Evolutionary conservation across 169 alveolate genomes (phyloP).

Genomic region (Eimeria tenella): DNA sequence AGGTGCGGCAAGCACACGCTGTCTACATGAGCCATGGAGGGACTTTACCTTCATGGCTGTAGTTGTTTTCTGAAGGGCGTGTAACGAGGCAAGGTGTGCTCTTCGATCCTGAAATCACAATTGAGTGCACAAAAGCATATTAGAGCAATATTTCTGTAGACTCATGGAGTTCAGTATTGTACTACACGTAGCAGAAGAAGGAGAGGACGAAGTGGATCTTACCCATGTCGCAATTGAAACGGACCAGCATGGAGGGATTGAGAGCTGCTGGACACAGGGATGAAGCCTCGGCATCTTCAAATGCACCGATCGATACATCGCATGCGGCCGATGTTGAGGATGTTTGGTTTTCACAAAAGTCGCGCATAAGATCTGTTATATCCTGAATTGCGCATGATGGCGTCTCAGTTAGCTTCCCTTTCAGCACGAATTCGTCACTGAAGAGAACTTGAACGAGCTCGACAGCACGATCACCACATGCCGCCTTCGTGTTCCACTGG

Average conservation of each 20-base stretch:
- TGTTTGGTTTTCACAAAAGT: background rate
- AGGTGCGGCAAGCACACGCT: background rate
- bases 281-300: background rate
- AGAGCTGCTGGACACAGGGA: slow-evolving; percentile 47
- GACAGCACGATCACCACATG: slow-evolving; percentile 33
- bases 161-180: background rate
- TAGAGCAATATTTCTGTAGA: too few relatives aligned
- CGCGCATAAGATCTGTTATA: background rate
- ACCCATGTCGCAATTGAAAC: slow-evolving; percentile 41
- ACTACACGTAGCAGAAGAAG: background rate
- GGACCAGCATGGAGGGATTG: slow-evolving; percentile 54
- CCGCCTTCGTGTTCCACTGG: slow-evolving; percentile 50
- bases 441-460: slow-evolving; percentile 61
- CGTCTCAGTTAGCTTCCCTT: slow-evolving; percentile 32
- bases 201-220: background rate
- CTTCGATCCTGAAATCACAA: background rate
- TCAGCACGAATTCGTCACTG: slow-evolving; percentile 41
- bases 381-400: slow-evolving; percentile 49
- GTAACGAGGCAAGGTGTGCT: slow-evolving; percentile 21
- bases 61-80: background rate
- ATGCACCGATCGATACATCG: slow-evolving; percentile 4
- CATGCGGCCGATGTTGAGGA: slow-evolving; percentile 32
- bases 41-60: slow-evolving; percentile 5
- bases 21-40: background rate
- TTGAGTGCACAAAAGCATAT: background rate